These are phyloP conservation scores for Luvunga scandens DNA, from an alignment of 345 rosid species.

Conservation along the genomic window DNA sequence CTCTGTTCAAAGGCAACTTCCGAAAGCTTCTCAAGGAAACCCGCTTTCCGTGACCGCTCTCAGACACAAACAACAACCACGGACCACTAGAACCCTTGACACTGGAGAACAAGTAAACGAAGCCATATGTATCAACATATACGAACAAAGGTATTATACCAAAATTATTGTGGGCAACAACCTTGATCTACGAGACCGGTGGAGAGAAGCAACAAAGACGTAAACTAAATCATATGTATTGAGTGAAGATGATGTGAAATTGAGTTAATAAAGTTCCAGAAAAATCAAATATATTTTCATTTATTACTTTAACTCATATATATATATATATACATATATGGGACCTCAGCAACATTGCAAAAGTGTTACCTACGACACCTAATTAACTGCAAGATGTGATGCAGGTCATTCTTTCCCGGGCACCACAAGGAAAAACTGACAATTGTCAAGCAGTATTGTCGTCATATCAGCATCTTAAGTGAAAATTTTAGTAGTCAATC, in stretches of 20 bases:
- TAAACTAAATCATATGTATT: background rate
- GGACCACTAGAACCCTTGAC: slow-evolving; percentile 58
- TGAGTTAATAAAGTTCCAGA: background rate
- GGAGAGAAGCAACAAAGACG: background rate
- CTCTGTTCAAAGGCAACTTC: slow-evolving; percentile 56
- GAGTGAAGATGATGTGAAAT: background rate
- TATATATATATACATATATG: background rate
- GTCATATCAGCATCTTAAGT: background rate
- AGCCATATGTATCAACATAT: background rate
- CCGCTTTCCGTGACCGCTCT: slow-evolving; percentile 90
- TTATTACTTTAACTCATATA: background rate
- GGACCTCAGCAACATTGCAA: background rate
- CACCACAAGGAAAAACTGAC: background rate
- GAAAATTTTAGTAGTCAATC: background rate
- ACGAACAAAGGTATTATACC: background rate
- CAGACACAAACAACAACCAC: slow-evolving; percentile 84
- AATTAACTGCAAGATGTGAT: background rate
- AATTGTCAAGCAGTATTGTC: background rate
- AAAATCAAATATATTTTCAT: background rate
- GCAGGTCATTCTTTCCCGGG: background rate
- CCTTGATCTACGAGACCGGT: background rate
- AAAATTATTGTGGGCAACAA: background rate
- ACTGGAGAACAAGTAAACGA: slow-evolving; percentile 25
- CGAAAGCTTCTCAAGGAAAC: slow-evolving; percentile 83
- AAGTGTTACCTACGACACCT: background rate